Conservation (phyloP, 495 filamentous ascomycete species). For the Penicillium ucsense region DNA sequence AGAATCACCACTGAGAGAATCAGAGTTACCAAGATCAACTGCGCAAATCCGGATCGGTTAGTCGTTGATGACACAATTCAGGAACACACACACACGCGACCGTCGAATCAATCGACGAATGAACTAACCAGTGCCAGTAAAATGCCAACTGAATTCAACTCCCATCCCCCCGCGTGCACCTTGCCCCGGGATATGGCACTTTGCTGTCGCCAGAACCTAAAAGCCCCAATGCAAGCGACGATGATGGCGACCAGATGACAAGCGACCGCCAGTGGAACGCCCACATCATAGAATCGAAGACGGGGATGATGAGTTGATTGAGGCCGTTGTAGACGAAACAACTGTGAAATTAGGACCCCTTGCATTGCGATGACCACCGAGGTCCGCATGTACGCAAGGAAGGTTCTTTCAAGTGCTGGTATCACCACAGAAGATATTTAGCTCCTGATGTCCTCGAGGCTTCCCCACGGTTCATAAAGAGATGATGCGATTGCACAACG, state of each 20-base stretch:
- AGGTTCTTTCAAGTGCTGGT: slow-evolving; percentile 64
- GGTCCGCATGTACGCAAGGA: slow-evolving; percentile 68
- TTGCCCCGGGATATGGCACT: slow-evolving; percentile 55
- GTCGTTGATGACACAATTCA: not conserved
- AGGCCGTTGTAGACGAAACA: slow-evolving; percentile 57
- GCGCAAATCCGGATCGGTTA: not conserved
- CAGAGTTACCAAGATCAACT: slow-evolving; percentile 23
- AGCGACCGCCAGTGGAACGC: slow-evolving; percentile 52
- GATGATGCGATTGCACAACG: not conserved
- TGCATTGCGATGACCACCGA: slow-evolving; percentile 59
- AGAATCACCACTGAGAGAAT: slow-evolving; percentile 21
- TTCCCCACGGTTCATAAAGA: not conserved
- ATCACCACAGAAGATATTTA: slow-evolving; percentile 17
- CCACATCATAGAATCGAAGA: slow-evolving; percentile 54
- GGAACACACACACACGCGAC: no score
- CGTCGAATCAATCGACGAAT: not conserved
- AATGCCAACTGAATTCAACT: slow-evolving; percentile 47
- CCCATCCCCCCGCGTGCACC: slow-evolving; percentile 57
- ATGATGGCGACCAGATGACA: slow-evolving; percentile 51
- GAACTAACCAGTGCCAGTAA: slow-evolving; percentile 41
- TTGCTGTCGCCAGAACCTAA: slow-evolving; percentile 63
- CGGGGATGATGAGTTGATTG: slow-evolving; percentile 3
- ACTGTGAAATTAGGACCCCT: slow-evolving; percentile 56
- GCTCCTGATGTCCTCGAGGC: not conserved
- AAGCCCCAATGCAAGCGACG: slow-evolving; percentile 46